A percentile compares a stretch with the other conserved stretches of the same genome.
These are phyloP conservation scores for Bombardia bombarda DNA, from an alignment of 495 filamentous ascomycete genomes.

Conservation along the genomic window DNA sequence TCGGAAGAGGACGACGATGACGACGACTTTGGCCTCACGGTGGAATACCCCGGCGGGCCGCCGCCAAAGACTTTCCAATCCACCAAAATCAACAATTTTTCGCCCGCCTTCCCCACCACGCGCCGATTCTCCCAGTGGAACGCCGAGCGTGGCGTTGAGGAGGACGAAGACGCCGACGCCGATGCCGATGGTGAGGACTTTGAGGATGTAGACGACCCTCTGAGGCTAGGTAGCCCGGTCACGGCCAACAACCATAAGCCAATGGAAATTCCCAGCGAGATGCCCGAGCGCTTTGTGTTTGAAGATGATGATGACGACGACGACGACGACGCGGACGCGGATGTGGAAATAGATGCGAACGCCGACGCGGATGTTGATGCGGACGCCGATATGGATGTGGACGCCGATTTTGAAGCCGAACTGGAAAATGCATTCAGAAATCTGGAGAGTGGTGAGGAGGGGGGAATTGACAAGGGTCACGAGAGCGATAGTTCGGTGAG, in stretches of 20 bases:
- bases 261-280: not conserved
- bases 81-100: slow-evolving; percentile 21
- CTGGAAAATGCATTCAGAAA: slow-evolving; percentile 27
- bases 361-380: slow-evolving; percentile 12
- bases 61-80: slow-evolving; percentile 13
- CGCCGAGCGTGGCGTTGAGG: slow-evolving; percentile 23
- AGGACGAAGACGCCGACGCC: slow-evolving; percentile 28
- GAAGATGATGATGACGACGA: slow-evolving; percentile 17
- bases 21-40: slow-evolving; percentile 35
- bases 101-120: slow-evolving; percentile 25
- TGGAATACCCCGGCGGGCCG: slow-evolving; percentile 37
- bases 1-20: slow-evolving; percentile 36
- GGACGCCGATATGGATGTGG: slow-evolving; percentile 17
- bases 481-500: slow-evolving; percentile 22
- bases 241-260: slow-evolving; percentile 10
- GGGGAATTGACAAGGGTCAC: too few species aligned
- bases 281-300: slow-evolving; percentile 6
- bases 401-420: slow-evolving; percentile 31
- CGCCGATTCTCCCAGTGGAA: slow-evolving; percentile 36
- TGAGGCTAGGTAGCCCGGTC: slow-evolving; percentile 28
- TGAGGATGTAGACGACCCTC: slow-evolving; percentile 17
- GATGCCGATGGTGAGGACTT: slow-evolving; percentile 18
- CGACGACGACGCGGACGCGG: slow-evolving; percentile 21
- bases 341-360: slow-evolving; percentile 13
- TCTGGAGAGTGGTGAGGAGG: slow-evolving; percentile 21